These are phyloP conservation scores for Acacia concinna DNA, from an alignment of 331 rosid species.

Conservation along the genomic window DNA sequence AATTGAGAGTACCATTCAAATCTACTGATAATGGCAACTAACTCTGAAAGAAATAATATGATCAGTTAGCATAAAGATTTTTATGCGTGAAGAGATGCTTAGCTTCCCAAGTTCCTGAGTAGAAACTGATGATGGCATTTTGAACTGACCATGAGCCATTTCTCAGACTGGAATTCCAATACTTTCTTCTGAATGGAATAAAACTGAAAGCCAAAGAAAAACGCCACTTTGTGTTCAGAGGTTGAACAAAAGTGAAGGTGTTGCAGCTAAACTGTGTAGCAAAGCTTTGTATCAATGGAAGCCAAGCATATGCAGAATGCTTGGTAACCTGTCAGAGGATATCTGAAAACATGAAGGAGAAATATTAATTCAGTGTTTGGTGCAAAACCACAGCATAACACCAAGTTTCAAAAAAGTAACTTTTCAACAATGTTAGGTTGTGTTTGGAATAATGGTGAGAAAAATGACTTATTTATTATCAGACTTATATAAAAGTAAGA, in stretches of 20 bases:
- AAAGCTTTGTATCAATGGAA: slow-evolving; percentile 85
- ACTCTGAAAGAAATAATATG: neutral
- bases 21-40: neutral
- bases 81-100: neutral
- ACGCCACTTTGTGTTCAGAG: slow-evolving; percentile 4
- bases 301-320: slow-evolving; percentile 90
- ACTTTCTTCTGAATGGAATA: neutral
- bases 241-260: slow-evolving; percentile 21
- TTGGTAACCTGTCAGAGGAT: slow-evolving; percentile 96
- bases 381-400: neutral
- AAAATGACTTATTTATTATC: too few species aligned
- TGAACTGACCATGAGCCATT: neutral
- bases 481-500: too few species aligned
- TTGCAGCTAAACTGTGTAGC: slow-evolving; percentile 56
- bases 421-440: too few species aligned
- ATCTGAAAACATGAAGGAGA: slow-evolving; percentile 46
- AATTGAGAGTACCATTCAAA: neutral
- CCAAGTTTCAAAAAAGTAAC: neutral
- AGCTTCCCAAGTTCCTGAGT: neutral
- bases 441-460: too few species aligned
- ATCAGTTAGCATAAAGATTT: neutral
- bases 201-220: neutral
- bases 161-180: slow-evolving; percentile 19
- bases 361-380: slow-evolving; percentile 10
- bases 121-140: neutral